Percentiles rank a stretch among this genome's conserved stretches.
Evolutionary conservation across 495 filamentous ascomycete species (phyloP).

Genomic region (Xylaria flabelliformis): DNA sequence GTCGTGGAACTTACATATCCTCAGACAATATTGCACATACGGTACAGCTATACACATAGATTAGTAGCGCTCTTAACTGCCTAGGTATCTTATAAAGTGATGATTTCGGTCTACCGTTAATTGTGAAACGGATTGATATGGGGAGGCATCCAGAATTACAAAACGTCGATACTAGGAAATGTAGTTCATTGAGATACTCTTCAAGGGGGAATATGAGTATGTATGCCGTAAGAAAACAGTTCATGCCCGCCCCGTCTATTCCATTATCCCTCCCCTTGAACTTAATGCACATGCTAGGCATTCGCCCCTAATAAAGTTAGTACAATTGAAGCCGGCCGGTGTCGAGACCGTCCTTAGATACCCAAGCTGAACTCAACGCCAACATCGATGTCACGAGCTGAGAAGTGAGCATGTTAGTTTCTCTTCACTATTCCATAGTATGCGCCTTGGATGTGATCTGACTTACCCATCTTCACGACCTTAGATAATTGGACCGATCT

Average conservation of each 20-base stretch:
- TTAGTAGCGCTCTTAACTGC: not conserved
- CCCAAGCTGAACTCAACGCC: conserved; percentile 97
- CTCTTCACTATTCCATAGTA: not conserved
- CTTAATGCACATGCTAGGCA: conserved; percentile 29
- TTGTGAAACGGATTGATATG: not conserved
- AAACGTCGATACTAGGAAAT: conserved; percentile 3
- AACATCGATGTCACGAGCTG: conserved; percentile 95
- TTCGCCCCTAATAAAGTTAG: conserved; percentile 41
- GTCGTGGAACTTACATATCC: conserved; percentile 3
- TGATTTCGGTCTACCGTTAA: not conserved
- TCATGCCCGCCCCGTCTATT: conserved; percentile 38
- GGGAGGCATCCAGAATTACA: not conserved
- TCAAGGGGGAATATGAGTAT: conserved; percentile 17
- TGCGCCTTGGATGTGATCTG: conserved; percentile 33
- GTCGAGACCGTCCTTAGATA: conserved; percentile 67
- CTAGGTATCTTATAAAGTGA: not conserved
- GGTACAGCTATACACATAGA: not conserved
- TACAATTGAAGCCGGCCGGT: conserved; percentile 40
- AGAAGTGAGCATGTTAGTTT: conserved; percentile 18
- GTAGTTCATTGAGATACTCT: conserved; percentile 16
- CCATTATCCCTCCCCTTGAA: conserved; percentile 30
- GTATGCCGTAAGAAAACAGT: conserved; percentile 40
- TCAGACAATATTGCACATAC: conserved; percentile 2
- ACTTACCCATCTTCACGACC: conserved; percentile 94
- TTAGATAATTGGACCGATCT: conserved; percentile 98